Base-by-base conservation (phyloP, 805 yeast species). In the Nakazawaea holstii region DNA sequence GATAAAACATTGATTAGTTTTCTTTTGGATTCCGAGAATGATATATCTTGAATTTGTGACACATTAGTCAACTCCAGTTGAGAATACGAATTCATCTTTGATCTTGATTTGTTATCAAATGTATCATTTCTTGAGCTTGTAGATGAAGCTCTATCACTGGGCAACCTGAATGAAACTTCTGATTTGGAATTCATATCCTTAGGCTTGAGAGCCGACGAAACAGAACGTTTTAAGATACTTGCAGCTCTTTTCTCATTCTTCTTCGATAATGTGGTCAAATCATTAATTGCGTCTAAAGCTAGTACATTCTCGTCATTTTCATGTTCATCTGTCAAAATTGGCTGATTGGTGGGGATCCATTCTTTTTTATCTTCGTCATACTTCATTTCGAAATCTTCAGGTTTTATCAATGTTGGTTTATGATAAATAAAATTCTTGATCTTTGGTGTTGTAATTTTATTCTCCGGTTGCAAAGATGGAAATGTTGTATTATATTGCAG, bases 1-100 rank as follows among this genome's bases (percentile, higher is more conserved):
- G 77, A 75, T 27, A 78, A 68, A 2, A 73, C 66, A 6, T 76
- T 62, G 4, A 76, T 76, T 35, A 78, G 55, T 11, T 61, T 61
- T 42, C 59, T 66, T 48, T 70, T 70, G 0, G 77, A 67, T 52
- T 75, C 74, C 1, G 79, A 65, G 53, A 77, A 78, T 3, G 82
- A 72, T 3, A 74, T 45, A 40, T 75, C 74, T 4, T 62, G 62
- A 11, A 70, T 46, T 30, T 66, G 69, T 6, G 74, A 68, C 1
- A 64, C 53, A 17, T 62, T 59, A 0, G 76, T 73, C 2, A 69
- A 65, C n/a, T 53, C 53, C 27, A 14, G 17, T 11, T 13, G 39
- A 24, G 29, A 24, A 13, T 24, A 20, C 15, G 20, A n/a, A 14
- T 10, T n/a, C 4, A 29, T 13, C 14, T 35, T 37, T 24, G 41